Conservation (phyloP, 2,329 filamentous ascomycete genomes). For the Mycosphaerella sp. region DNA sequence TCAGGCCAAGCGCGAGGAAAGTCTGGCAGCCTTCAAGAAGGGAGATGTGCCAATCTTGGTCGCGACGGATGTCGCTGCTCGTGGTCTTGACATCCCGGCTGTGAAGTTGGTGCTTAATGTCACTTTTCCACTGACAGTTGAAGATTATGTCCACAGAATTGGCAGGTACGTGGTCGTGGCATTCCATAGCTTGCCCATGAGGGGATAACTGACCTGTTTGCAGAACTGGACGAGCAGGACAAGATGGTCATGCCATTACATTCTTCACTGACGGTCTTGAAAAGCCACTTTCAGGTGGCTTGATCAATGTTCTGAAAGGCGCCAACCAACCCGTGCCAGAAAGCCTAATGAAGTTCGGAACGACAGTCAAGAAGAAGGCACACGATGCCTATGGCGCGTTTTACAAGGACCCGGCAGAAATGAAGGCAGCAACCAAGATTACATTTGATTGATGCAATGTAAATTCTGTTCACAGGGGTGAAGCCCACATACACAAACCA, state of each 20-base stretch:
- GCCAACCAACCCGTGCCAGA: constrained; percentile 88
- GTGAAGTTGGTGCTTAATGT: constrained; percentile 94
- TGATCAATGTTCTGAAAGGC: constrained; percentile 93
- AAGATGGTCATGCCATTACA: constrained; percentile 81
- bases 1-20: constrained; percentile 81
- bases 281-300: constrained; percentile 81
- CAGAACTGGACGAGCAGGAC: constrained; percentile 86
- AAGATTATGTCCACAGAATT: constrained; percentile 97
- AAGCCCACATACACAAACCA: neutral
- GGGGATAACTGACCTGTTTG: constrained; percentile 14
- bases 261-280: constrained; percentile 85
- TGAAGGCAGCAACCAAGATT: constrained; percentile 83
- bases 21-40: constrained; percentile 84
- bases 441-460: constrained; percentile 60
- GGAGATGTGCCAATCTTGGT: constrained; percentile 78
- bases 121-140: constrained; percentile 89
- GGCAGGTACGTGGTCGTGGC: constrained; percentile 46
- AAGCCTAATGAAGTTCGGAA: constrained; percentile 88
- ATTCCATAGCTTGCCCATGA: neutral
- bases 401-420: constrained; percentile 82
- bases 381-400: constrained; percentile 94
- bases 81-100: constrained; percentile 89
- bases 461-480: neutral
- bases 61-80: constrained; percentile 90
- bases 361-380: constrained; percentile 97